Base-by-base conservation (phyloP, 2,329 filamentous ascomycete genomes). In the Clarireedia monteithiana region DNA sequence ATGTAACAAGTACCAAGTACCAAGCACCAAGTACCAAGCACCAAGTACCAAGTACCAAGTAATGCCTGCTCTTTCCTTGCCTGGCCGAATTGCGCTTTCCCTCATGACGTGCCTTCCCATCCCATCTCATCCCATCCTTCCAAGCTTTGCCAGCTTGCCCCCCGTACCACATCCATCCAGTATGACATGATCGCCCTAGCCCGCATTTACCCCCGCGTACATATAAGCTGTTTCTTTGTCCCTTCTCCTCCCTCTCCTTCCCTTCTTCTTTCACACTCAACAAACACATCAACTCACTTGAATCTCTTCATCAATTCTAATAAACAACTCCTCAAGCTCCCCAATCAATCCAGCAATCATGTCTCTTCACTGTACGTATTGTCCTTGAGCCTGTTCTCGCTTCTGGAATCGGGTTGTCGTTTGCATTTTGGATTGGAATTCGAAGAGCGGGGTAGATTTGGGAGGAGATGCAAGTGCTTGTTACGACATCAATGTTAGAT, bases 311-410 rank as follows among this genome's bases (percentile, higher is more conserved):
- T 62, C 62, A 40, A 64, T 64, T 27, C 61, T 62, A 64, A 23
- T 61, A 23, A 48, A 48, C 15, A n/a, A 46, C 36, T 36, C 26
- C 48, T 38, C 36, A 42, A 42, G 27, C 24, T 55, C 17, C 55
- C 59, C 51, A 52, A 60, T 50, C 38, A 58, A 50, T 26, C 51
- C 14, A n/a, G 23, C 53, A 57, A 62, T 57, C 58, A 65, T 65
- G 63, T 65, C 63, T 63, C 63, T 65, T 58, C 62, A 64, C 57
- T 64, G 63, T 65, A 64, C 39, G 63, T 64, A 42, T 53, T 23
- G n/a, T 51, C 34, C 55, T 34, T 39, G 5, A 2, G 40, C 2
- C 36, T 24, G 4, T 44, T 52, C 14, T 24, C 17, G 23, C 15
- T 6, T 24, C 10, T 40, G 20, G 23, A 20, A 7, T 3, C 6